phyloP scores from a whole-genome alignment of 1,284 basidiomycete genomes.

The Abortiporus biennis region DNA sequence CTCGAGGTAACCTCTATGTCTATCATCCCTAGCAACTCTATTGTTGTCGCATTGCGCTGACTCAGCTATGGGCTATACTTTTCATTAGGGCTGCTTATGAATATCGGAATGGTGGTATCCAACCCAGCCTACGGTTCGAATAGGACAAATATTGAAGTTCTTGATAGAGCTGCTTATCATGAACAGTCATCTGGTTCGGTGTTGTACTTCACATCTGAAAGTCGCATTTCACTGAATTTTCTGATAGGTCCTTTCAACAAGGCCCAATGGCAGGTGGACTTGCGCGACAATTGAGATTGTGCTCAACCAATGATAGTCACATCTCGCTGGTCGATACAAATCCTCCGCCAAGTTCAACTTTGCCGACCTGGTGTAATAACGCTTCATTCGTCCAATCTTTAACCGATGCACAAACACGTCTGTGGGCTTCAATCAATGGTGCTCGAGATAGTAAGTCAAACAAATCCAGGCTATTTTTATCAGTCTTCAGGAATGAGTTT shows the following conservation, averaged over 20 bases:
- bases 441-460: conserved; percentile 21
- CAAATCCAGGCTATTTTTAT: too few species aligned
- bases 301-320: conserved; percentile 18
- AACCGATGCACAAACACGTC: conserved; percentile 26
- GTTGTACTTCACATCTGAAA: not conserved
- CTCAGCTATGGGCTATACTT: not conserved
- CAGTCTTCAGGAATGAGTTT: too few species aligned
- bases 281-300: conserved; percentile 30
- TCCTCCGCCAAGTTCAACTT: conserved; percentile 8
- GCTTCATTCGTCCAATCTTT: conserved; percentile 23
- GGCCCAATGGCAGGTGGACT: conserved; percentile 37
- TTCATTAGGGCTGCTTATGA: conserved; percentile 29
- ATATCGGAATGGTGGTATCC: conserved; percentile 37
- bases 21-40: too few species aligned
- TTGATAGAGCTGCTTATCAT: conserved; percentile 35
- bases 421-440: conserved; percentile 35
- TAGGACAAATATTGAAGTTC: conserved; percentile 27
- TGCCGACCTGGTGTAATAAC: conserved; percentile 32
- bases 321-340: conserved; percentile 16
- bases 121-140: conserved; percentile 37
- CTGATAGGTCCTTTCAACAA: conserved; percentile 33
- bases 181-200: conserved; percentile 32
- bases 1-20: conserved; percentile 21
- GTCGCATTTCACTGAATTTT: too few species aligned
- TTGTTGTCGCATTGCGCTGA: not conserved